Evolutionary conservation across 2,329 filamentous ascomycete genomes (phyloP).

Genomic region (Sporothrix euskadiensis): DNA sequence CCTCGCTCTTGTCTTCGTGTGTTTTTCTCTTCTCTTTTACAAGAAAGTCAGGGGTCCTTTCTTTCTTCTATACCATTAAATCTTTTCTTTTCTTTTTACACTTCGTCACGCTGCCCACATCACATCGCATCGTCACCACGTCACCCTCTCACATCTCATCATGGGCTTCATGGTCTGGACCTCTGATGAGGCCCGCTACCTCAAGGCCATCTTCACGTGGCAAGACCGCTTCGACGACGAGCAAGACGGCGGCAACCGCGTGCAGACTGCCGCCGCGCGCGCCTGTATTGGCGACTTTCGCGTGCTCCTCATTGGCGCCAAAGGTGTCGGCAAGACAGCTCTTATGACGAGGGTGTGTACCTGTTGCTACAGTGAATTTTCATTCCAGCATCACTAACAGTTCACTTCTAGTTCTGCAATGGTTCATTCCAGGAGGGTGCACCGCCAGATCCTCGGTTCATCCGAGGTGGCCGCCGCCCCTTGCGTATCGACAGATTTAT

Average conservation of each 20-base stretch:
- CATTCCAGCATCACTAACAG: neutral
- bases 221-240: conserved; percentile 39
- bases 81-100: neutral
- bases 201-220: conserved; percentile 45
- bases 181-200: conserved; percentile 45
- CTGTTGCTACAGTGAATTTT: neutral
- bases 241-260: conserved; percentile 6
- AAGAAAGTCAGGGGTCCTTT: neutral
- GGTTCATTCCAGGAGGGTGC: conserved; percentile 36
- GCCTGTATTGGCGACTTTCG: conserved; percentile 42
- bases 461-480: conserved; percentile 41
- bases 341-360: conserved; percentile 42
- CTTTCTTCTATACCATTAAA: neutral
- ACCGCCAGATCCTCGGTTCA: conserved; percentile 35
- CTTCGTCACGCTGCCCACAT: neutral
- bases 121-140: neutral
- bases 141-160: neutral
- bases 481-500: conserved; percentile 38
- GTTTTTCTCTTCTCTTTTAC: neutral
- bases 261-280: conserved; percentile 29
- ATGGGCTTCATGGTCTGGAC: conserved; percentile 43
- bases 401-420: conserved; percentile 39
- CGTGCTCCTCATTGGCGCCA: conserved; percentile 44
- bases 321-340: conserved; percentile 46
- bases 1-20: neutral